Evolutionary conservation across 2,329 filamentous ascomycete species (phyloP), one percentile per base, ranked within the genome.

Genomic region (Chalaropsis thielavioides): DNA sequence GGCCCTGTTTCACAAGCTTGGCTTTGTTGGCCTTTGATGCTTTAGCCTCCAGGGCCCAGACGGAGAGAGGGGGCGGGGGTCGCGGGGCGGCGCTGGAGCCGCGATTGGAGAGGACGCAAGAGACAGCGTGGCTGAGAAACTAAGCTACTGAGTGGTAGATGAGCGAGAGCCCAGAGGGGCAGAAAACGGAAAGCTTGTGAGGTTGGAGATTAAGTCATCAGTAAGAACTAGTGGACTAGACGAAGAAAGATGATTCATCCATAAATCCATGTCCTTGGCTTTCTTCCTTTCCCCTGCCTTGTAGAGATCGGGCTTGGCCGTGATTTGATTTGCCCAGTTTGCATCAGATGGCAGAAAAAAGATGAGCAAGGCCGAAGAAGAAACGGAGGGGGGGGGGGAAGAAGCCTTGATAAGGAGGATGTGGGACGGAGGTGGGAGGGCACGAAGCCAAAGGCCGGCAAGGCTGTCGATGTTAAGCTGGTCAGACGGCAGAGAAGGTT

Each of bases 1-100:
- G 51, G 51, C 51, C 51, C 51, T 56, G 51, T 56, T 56, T 56
- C 51, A 56, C 31, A 56, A 56, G 51, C 51, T 56, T 56, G 51
- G 51, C 51, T n/a, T 56, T 15, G 15, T 31, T 17, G 22, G 22
- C 24, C 51, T 11, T 56, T 56, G 22, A 13, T 7, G 51, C 51
- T 11, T 43, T 13, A 13, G 31, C 31, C 31, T n/a, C 41, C 41
- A 43, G 41, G 17, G 41, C 41, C 11, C 41, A 43, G 41, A n/a
- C 41, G 49, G 2, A 15, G 17, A 27, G 27, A 27, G 24, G 22
- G 10, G 13, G 51, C 15, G 15, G 22, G 11, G 24, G 22, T 6
- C 3, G 51, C 15, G 15, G 22, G 11, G 24, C 10, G 13, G 24
- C 41, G 24, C 22, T 56, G 51, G 15, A 56, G 49, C n/a, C 41